Percentiles rank a stretch among this genome's conserved stretches.
Evolutionary conservation across 2,329 filamentous ascomycete species (phyloP).

Genomic region (Neonectria neomacrospora): DNA sequence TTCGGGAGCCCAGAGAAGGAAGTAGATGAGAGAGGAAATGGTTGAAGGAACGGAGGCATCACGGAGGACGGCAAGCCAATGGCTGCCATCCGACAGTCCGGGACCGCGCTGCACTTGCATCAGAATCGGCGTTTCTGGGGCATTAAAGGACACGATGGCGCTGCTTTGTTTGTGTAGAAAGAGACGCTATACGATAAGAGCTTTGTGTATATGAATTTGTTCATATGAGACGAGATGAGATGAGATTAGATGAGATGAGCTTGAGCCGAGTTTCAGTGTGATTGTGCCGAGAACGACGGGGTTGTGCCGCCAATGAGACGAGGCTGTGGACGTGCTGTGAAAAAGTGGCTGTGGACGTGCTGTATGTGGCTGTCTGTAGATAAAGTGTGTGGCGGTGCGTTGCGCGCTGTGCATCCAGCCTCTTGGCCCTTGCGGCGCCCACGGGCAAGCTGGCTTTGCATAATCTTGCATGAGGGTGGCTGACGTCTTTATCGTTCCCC

Average conservation of each 20-base stretch:
- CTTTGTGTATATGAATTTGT: background rate
- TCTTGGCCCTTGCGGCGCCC: background rate
- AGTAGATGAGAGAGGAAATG: constrained; percentile 12
- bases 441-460: background rate
- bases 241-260: background rate
- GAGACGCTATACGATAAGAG: constrained; percentile 20
- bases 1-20: constrained; percentile 12
- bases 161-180: constrained; percentile 38
- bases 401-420: background rate
- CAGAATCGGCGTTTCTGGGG: constrained; percentile 46
- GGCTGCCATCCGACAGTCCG: constrained; percentile 12
- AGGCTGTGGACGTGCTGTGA: background rate
- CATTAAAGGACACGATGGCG: constrained; percentile 45
- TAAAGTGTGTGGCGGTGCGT: no score
- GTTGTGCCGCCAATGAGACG: background rate
- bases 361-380: background rate
- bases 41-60: constrained; percentile 13
- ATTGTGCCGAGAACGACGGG: background rate
- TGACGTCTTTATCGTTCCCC: constrained; percentile 1
- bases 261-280: background rate
- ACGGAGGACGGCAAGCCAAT: constrained; percentile 22
- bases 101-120: constrained; percentile 41
- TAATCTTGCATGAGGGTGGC: background rate
- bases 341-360: background rate
- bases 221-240: background rate